Conservation (phyloP, 2,329 filamentous ascomycete genomes). For the Mariannaea sp. region DNA sequence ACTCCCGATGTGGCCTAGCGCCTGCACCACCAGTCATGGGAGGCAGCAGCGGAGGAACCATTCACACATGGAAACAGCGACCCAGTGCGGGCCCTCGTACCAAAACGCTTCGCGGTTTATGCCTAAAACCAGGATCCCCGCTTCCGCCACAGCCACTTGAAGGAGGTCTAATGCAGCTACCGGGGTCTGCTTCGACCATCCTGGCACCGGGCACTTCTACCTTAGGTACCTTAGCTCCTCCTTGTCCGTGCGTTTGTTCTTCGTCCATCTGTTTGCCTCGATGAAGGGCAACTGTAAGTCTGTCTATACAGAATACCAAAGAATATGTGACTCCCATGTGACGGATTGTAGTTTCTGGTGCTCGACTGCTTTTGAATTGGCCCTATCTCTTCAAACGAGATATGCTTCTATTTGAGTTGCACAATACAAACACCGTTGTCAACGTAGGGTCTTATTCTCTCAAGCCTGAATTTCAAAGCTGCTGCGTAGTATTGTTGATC, state of each 20-base stretch:
- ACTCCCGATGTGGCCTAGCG: constrained; percentile 39
- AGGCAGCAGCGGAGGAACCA: constrained; percentile 28
- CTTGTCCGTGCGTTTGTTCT: no score
- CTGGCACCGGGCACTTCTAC: background rate
- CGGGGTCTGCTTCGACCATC: constrained; percentile 10
- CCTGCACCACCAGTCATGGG: constrained; percentile 25
- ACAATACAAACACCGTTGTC: no score
- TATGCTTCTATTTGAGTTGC: no score
- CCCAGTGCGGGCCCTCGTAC: constrained; percentile 23
- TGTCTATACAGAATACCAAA: no score
- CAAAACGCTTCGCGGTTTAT: constrained; percentile 11
- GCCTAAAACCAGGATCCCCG: constrained; percentile 12
- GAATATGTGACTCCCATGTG: constrained; percentile 8
- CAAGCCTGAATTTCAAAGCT: no score
- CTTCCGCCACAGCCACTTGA: constrained; percentile 3
- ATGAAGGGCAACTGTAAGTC: no score
- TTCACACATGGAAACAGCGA: constrained; percentile 25
- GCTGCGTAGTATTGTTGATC: no score
- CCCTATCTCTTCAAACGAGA: no score
- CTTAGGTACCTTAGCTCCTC: no score
- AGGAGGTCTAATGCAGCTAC: constrained; percentile 10
- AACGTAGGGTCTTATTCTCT: no score
- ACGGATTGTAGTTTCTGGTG: background rate
- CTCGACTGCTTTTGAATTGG: background rate
- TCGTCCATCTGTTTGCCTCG: no score